Evolutionary conservation across 805 yeast species (phyloP), one percentile per base, ranked within the genome.

Genomic region (Lipomyces mesembrius): DNA sequence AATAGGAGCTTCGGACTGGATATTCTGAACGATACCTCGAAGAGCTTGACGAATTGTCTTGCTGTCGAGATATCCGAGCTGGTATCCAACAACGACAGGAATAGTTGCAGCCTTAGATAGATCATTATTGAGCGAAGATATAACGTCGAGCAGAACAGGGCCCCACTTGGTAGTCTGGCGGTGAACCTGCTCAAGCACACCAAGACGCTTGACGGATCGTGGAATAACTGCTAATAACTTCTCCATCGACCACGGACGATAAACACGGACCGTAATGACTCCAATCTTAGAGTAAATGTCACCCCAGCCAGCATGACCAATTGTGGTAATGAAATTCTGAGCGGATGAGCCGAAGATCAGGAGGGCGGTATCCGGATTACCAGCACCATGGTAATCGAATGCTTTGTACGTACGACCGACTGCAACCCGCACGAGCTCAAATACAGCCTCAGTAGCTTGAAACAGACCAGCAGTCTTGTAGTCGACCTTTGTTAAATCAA

Each of bases 141-240:
- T 85, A 71, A 92, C 85, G 75, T 92, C 97, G 71, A 92, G 83
- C 71, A 89, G 81, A 54, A 92, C 81, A 2, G 94, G 91, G 17
- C 90, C 85, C 78, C 90, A 88, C n/a, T 79, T 79, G 9, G 81
- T 77, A 17, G 79, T 75, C 59, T 73, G 74, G 17, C 72, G 71
- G 14, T 83, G 78, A 54, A 89, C 81, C 79, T 92, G 96, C 74
- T 90, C 90, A 29, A 90, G 81, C 20, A 89, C 83, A 12, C 87
- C 84, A 61, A 93, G 79, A 34, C 83, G 82, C 67, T 81, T 81
- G 62, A 86, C 85, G 8, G 86, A 77, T 1, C 82, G 68, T 34
- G 94, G 93, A 54, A 90, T 76, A 2, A 79, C 73, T 0, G 79
- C 71, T 60, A 85, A 79, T 35, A 91, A 79, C 17, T 80, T 76